Base-by-base conservation (phyloP, 2,329 filamentous ascomycete species). In the Beauveria sp. region DNA sequence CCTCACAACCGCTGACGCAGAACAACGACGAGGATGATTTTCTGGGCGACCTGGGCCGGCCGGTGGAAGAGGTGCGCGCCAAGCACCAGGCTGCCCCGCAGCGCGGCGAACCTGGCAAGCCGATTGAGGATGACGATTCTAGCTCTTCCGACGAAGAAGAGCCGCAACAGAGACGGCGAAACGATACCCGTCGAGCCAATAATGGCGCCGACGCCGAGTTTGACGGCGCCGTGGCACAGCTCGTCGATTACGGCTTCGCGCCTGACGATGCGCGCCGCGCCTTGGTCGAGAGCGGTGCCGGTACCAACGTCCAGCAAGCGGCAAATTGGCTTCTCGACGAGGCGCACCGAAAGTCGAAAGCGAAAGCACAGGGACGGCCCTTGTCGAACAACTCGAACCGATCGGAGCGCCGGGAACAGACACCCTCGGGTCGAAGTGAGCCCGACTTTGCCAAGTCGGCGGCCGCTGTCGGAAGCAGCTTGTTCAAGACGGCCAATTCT, bases 191-290 rank as follows among this genome's bases (percentile, higher is more conserved):
- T 51, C 67, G 69, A 50, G 64, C 64, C 14, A 66, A 68, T 6
- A 69, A 63, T 48, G 63, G 68, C 20, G 69, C 67, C 43, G 69
- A 74, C 66, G 73, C 78, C 63, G 66, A 75, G 1, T 87, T 88
- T 62, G 91, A 96, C 69, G 85, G 84, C 66, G 90, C 92, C 10
- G 84, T 98, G 28, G 91, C 90, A 10, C 91, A 98, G 72, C 78
- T 99, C 28, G 86, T 97, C 3, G 93, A 97, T 67, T 98, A 98
- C 85, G 95, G 95, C 0, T 99, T 99, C 68, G 86, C 91, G 0
- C 83, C 87, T 0, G 90, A 96, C 63, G 91, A 92, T 69, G 89
- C 95, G n/a, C 83, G 84, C 60, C 81, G 88, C 65, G 95, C 92
- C 5, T 76, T 99, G 46, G 86, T 86, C 12, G 88, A 91, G 69